phyloP scores from a whole-genome alignment of 768 basidiomycete genomes.

The Auricularia cornea region DNA sequence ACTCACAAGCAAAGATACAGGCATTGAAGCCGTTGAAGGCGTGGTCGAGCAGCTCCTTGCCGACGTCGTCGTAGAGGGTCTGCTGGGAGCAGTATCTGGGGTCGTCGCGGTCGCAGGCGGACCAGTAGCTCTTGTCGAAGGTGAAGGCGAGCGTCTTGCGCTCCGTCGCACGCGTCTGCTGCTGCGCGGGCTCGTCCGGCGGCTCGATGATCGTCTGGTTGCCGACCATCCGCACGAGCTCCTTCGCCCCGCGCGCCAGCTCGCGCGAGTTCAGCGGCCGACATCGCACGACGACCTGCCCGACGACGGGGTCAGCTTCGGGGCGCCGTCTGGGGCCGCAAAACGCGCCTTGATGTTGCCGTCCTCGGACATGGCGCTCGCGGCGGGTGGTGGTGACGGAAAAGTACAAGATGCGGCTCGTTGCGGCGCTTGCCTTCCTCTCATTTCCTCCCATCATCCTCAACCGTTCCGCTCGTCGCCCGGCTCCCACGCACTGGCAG shows the following conservation, averaged over 20 bases:
- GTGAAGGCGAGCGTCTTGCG: conserved; percentile 85
- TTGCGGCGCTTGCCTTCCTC: no score
- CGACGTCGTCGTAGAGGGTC: conserved; percentile 89
- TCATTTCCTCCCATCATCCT: no score
- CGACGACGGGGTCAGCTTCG: no score
- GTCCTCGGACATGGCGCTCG: conserved; percentile 8
- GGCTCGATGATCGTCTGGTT: conserved; percentile 91
- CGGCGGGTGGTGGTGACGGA: background rate
- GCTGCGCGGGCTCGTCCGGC: conserved; percentile 63
- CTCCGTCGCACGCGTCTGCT: conserved; percentile 67
- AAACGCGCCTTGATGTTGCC: conserved; percentile 64
- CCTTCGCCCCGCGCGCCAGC: conserved; percentile 85
- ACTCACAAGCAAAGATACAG: conserved; percentile 95
- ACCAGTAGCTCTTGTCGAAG: conserved; percentile 98
- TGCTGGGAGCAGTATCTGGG: conserved; percentile 89
- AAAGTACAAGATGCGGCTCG: no score
- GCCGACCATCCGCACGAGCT: conserved; percentile 90
- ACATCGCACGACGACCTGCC: conserved; percentile 77
- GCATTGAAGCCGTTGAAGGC: conserved; percentile 96
- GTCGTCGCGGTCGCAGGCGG: conserved; percentile 83
- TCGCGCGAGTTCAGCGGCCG: conserved; percentile 94
- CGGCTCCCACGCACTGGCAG: no score
- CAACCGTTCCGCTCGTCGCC: no score
- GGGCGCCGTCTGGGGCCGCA: no score
- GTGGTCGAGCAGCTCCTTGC: conserved; percentile 90